These are phyloP conservation scores for Fusarium cicatricum DNA, from an alignment of 2,329 filamentous ascomycete species.

Conservation along the genomic window DNA sequence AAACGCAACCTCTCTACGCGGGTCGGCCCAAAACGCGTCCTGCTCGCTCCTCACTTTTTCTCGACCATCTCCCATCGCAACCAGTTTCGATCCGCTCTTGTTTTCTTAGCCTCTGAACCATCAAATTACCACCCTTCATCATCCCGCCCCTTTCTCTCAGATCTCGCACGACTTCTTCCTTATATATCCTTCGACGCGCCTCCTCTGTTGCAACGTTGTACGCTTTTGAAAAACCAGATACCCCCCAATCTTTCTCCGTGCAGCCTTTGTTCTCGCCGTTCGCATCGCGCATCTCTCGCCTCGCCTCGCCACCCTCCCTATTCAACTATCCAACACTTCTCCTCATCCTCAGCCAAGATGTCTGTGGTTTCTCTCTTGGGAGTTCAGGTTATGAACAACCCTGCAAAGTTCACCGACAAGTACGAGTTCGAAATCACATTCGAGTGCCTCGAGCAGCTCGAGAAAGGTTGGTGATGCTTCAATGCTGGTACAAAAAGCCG, in stretches of 20 bases:
- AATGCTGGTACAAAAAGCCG: background rate
- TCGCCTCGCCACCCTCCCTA: background rate
- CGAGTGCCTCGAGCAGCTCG: conserved; percentile 92
- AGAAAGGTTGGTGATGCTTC: conserved; percentile 73
- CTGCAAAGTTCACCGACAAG: conserved; percentile 88
- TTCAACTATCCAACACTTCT: background rate
- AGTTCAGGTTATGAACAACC: conserved; percentile 97
- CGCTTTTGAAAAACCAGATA: conserved; percentile 10
- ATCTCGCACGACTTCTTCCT: conserved; percentile 11
- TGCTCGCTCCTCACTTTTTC: conserved; percentile 28
- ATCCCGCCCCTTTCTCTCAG: conserved; percentile 22
- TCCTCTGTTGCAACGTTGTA: conserved; percentile 9
- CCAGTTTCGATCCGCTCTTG: conserved; percentile 37
- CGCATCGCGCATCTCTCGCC: conserved; percentile 7
- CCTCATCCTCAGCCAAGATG: conserved; percentile 62
- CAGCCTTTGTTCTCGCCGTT: background rate
- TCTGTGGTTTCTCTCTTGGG: conserved; percentile 96
- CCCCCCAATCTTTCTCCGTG: background rate
- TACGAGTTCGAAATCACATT: conserved; percentile 99
- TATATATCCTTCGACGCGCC: conserved; percentile 12
- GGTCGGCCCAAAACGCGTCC: conserved; percentile 41
- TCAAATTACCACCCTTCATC: conserved; percentile 24
- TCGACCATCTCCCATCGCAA: conserved; percentile 37
- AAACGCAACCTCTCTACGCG: conserved; percentile 44
- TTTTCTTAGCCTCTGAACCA: conserved; percentile 30